These are phyloP conservation scores for Aquilaria malaccensis DNA, from an alignment of 345 rosid species.

Conservation along the genomic window DNA sequence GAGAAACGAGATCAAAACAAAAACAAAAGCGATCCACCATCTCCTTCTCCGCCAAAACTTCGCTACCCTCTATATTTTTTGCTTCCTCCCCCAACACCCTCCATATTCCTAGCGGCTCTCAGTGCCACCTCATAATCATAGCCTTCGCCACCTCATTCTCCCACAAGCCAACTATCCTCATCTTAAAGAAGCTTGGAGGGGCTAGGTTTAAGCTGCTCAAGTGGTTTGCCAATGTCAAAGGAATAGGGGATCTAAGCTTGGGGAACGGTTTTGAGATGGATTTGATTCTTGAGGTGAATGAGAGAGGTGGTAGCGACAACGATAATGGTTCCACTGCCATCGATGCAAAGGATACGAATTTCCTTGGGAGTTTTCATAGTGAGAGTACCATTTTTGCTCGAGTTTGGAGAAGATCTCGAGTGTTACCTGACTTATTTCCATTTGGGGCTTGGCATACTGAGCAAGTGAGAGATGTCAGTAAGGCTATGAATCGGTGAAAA, in stretches of 20 bases:
- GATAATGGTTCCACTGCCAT: conserved; percentile 74
- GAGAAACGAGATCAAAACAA: too few species aligned
- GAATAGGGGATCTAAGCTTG: conserved; percentile 65
- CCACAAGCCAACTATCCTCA: conserved; percentile 68
- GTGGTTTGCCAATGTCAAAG: conserved; percentile 65
- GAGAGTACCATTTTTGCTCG: conserved; percentile 89
- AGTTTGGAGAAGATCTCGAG: conserved; percentile 85
- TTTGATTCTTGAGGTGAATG: conserved; percentile 80
- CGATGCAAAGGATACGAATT: conserved; percentile 76
- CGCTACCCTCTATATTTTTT: conserved; percentile 22
- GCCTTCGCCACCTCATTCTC: conserved; percentile 26
- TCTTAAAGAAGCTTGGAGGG: conserved; percentile 79
- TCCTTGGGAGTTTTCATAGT: conserved; percentile 53
- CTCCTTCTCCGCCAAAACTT: conserved; percentile 28
- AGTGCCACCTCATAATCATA: conserved; percentile 18
- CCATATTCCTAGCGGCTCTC: conserved; percentile 15
- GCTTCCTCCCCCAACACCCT: conserved; percentile 11
- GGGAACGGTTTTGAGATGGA: conserved; percentile 66
- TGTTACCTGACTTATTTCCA: conserved; percentile 88
- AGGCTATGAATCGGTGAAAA: too few species aligned
- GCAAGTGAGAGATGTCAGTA: too few species aligned
- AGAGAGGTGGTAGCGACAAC: conserved; percentile 62
- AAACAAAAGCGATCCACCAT: conserved; percentile 14
- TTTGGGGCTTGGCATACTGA: conserved; percentile 7
- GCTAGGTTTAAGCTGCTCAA: conserved; percentile 53